Evolutionary conservation across 306 rosid species (phyloP), one percentile per base, ranked within the genome.

Genomic region (Casuarina cunninghamiana): DNA sequence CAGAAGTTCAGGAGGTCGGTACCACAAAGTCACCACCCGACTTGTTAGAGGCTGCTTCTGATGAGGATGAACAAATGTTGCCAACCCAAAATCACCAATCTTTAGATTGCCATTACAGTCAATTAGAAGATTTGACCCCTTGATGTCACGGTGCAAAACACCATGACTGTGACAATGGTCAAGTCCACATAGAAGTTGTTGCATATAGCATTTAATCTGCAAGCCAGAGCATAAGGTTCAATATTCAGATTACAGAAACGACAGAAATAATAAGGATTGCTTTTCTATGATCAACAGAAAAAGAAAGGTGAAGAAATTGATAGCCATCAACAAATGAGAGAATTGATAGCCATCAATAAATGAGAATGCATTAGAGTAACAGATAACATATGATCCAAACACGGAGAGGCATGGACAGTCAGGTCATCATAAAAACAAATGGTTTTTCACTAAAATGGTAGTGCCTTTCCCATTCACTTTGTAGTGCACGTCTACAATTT

Each of bases 21-120:
- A 93, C 98, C 98, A 93, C 84, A 93, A 83, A 73, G 98, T 93
- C 48, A 93, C 94, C 10, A 89, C 98, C 16, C 94, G 94, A 78
- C 98, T 93, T n/a, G 98, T 91, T 79, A 93, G 84, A 61, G 97
- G 88, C 81, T 91, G 90, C 69, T 75, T 83, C 76, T 83, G 88
- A 76, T 78, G 75, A 74, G 89, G 80, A 15, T 73, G 84, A 60
- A 78, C 77, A 75, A 84, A 79, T 44, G 90, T 93, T 75, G 97
- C 92, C 46, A 93, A 88, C 35, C 98, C 97, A 81, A 93, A 93
- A 81, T 93, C 98, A 72, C 86, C 94, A 45, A 93, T 93, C 85
- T 88, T 93, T n/a, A 93, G 82, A 75, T 87, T 88, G 26, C 98
- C 98, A 41, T 85, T 58, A 44, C 86, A 68, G 80, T 91, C 93